Evolutionary conservation across 176 grass and related monocot species (phyloP), one percentile per base, ranked within the genome.

Genomic region (Rhynchospora breviuscula): DNA sequence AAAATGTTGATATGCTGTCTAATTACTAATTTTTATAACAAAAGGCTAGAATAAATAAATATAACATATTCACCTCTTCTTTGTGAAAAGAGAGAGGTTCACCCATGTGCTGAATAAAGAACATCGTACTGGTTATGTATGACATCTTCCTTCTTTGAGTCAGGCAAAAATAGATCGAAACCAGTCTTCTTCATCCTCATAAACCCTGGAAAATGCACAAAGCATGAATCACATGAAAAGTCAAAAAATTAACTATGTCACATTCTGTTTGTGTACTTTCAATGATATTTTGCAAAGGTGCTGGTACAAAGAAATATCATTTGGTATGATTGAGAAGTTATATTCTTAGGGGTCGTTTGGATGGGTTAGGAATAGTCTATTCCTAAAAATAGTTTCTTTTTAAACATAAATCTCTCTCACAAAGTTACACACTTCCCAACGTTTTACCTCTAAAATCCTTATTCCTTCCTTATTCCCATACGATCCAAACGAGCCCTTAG

Each of bases 91-190:
- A 99, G 89, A 6, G 87, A 86, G 96, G 96, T 65, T 91, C 96
- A 66, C 96, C 96, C 96, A 99, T 99, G 47, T 93, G 87, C 89
- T 99, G 96, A 22, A 93, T 85, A 26, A 99, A 78, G 85, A 99
- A 99, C 82, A n/a, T 99, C 96, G 43, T 99, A 99, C 89, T 99
- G 93, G 86, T 99, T 99, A 64, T 10, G 89, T 81, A 99, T 99
- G 93, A n/a, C 96, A 10, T 99, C 93, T 79, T 99, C 96, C 90
- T 98, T 98, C 87, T 84, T 94, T 2, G 89, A 98, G n/a, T 82
- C 85, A n/a, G 8, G 89, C 86, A 83, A 99, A 99, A 17, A 99
- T 99, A 72, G 89, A 87, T 13, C 88, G 82, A 67, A 99, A 99
- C 96, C 93, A 99, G 85, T 88, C 91, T 84, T 99, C 96, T 22